Conservation (phyloP, 2,329 filamentous ascomycete genomes). For the Neonectria ditissima region DNA sequence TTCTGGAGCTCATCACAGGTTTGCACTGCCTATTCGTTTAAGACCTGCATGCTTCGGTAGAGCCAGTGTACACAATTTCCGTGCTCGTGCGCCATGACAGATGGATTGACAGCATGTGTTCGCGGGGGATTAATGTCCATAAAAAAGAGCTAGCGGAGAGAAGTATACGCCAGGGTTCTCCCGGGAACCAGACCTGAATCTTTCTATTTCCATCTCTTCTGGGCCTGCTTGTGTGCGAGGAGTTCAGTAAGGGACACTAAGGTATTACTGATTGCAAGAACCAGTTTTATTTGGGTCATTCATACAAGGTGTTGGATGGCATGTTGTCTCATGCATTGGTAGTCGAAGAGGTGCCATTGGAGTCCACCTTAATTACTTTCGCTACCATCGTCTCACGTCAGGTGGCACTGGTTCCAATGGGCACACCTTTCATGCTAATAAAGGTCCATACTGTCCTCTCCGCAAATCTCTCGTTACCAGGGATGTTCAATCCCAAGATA, state of each 20-base stretch:
- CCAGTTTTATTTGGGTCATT: slow-evolving; percentile 3
- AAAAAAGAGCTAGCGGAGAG: background rate
- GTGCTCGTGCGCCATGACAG: slow-evolving; percentile 15
- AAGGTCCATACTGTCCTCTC: background rate
- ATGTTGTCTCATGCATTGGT: background rate
- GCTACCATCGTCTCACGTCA: background rate
- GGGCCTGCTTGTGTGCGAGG: background rate
- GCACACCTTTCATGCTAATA: background rate
- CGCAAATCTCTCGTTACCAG: background rate
- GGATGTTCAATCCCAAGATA: background rate
- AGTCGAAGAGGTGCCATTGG: background rate
- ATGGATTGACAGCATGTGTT: slow-evolving; percentile 5
- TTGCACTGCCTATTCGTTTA: background rate
- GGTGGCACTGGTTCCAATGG: background rate
- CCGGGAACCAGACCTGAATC: background rate
- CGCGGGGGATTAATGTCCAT: slow-evolving; percentile 3
- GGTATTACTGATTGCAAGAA: background rate
- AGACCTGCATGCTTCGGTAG: background rate
- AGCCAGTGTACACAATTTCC: slow-evolving; percentile 8
- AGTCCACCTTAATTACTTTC: background rate
- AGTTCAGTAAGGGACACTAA: slow-evolving; percentile 6
- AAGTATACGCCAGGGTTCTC: slow-evolving; percentile 6
- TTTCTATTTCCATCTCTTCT: background rate
- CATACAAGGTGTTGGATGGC: background rate
- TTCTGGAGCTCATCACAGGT: background rate